Percentiles rank a stretch among this genome's conserved stretches.
Conservation (phyloP, 371 early-diverging fungal species). For the Apophysomyces trapeziformis region DNA sequence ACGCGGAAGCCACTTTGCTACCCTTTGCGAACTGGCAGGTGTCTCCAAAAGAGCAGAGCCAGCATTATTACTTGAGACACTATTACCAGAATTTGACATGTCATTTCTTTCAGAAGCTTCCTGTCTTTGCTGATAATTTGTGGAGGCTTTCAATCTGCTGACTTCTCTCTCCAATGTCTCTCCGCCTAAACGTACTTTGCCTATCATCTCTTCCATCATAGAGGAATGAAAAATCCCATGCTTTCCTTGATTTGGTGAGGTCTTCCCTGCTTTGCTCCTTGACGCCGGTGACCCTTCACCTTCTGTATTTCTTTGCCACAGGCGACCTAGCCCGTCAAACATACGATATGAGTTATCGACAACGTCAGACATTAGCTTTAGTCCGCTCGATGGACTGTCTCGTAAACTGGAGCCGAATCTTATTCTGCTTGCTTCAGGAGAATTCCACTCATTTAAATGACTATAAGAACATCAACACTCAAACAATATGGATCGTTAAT, state of each 20-base stretch:
- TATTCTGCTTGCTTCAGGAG: constrained; percentile 11
- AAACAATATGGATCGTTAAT: not conserved
- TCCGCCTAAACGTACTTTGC: constrained; percentile 24
- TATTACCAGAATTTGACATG: not conserved
- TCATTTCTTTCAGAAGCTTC: not conserved
- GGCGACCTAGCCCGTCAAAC: constrained; percentile 51
- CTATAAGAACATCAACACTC: constrained; percentile 18
- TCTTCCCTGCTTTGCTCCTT: constrained; percentile 13
- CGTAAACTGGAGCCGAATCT: constrained; percentile 4
- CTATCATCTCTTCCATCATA: constrained; percentile 21
- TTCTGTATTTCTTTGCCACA: constrained; percentile 43
- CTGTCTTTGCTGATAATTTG: constrained; percentile 6
- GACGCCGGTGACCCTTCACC: not conserved
- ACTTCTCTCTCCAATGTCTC: constrained; percentile 20
- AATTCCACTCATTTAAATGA: constrained; percentile 41
- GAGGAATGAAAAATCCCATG: not conserved
- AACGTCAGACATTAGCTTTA: constrained; percentile 47
- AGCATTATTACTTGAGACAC: constrained; percentile 13
- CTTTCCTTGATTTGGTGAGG: not conserved
- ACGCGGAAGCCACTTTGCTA: not conserved
- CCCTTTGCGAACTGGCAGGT: constrained; percentile 1
- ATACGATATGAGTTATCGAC: constrained; percentile 47
- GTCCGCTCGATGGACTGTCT: constrained; percentile 24
- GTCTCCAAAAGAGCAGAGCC: constrained; percentile 30
- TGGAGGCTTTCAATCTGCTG: constrained; percentile 42